Evolutionary conservation across 148 eudicot species (phyloP).

Genomic region (Cornus suecica): DNA sequence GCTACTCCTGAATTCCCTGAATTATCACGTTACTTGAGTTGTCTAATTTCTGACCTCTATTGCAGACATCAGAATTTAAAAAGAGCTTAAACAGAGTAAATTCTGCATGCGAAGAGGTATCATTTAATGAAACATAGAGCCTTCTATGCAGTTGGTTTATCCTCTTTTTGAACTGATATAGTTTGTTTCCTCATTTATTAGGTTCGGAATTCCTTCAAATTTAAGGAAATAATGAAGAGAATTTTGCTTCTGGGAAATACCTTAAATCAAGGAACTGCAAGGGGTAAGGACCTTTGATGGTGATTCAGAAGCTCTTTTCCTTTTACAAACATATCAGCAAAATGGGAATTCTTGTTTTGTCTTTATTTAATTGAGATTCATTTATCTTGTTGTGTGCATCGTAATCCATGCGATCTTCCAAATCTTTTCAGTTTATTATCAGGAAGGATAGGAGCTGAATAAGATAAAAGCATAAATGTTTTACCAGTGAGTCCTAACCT

Average conservation of each 20-base stretch:
- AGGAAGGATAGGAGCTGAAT: not conserved
- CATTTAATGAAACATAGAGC: conserved; percentile 10
- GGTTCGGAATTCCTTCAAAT: conserved; percentile 74
- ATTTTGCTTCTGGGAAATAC: conserved; percentile 81
- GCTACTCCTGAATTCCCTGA: not conserved
- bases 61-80: conserved; percentile 74
- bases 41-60: conserved; percentile 13
- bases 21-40: conserved; percentile 9
- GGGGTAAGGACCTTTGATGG: conserved; percentile 49
- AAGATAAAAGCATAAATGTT: conserved; percentile 1
- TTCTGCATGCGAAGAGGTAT: conserved; percentile 86
- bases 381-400: not conserved
- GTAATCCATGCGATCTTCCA: not conserved
- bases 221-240: conserved; percentile 80
- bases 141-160: conserved; percentile 13
- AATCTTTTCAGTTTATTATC: not conserved
- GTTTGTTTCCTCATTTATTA: conserved; percentile 18
- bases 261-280: conserved; percentile 88
- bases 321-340: not conserved
- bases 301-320: not conserved
- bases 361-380: too few relatives aligned
- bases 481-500: not conserved
- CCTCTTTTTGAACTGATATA: conserved; percentile 17
- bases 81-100: conserved; percentile 74
- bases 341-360: not conserved